Evolutionary conservation across 495 filamentous ascomycete genomes (phyloP).

Genomic region (Aspergillus taichungensis): DNA sequence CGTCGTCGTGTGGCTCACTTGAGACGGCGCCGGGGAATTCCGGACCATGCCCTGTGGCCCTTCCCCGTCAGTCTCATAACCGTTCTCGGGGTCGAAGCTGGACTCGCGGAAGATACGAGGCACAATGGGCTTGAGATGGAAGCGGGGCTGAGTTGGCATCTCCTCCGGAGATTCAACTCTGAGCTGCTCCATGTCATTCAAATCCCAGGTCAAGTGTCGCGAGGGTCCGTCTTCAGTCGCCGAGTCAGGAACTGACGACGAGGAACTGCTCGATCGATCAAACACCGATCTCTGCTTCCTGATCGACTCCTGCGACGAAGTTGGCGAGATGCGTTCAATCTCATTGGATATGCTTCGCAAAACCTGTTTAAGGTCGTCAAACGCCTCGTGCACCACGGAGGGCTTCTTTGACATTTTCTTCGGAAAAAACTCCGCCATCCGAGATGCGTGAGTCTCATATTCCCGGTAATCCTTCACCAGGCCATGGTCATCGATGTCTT

Average conservation of each 20-base stretch:
- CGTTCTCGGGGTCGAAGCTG: constrained; percentile 25
- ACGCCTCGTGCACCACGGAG: constrained; percentile 35
- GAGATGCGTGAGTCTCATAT: constrained; percentile 58
- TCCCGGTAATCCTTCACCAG: constrained; percentile 63
- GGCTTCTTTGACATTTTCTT: constrained; percentile 20
- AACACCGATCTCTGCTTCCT: constrained; percentile 58
- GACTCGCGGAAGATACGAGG: constrained; percentile 30
- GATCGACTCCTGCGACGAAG: constrained; percentile 38
- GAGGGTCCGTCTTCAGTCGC: constrained; percentile 26
- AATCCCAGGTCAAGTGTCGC: constrained; percentile 27
- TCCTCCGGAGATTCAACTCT: constrained; percentile 30
- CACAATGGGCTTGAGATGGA: constrained; percentile 27
- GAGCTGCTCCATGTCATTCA: constrained; percentile 19
- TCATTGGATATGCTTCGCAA: constrained; percentile 46
- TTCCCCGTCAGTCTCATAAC: constrained; percentile 40
- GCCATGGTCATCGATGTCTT: constrained; percentile 45
- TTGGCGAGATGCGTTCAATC: constrained; percentile 48
- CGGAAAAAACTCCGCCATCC: constrained; percentile 36
- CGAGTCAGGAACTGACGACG: constrained; percentile 37
- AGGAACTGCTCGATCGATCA: constrained; percentile 60
- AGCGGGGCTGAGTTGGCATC: constrained; percentile 13
- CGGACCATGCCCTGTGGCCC: constrained; percentile 7
- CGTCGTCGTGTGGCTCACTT: constrained; percentile 22
- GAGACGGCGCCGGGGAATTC: constrained; percentile 27
- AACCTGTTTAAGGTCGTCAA: constrained; percentile 37